A percentile compares a stretch with the other conserved stretches of the same genome.
Evolutionary conservation across 2,329 filamentous ascomycete species (phyloP).

Genomic region (Ascosphaera aggregata): DNA sequence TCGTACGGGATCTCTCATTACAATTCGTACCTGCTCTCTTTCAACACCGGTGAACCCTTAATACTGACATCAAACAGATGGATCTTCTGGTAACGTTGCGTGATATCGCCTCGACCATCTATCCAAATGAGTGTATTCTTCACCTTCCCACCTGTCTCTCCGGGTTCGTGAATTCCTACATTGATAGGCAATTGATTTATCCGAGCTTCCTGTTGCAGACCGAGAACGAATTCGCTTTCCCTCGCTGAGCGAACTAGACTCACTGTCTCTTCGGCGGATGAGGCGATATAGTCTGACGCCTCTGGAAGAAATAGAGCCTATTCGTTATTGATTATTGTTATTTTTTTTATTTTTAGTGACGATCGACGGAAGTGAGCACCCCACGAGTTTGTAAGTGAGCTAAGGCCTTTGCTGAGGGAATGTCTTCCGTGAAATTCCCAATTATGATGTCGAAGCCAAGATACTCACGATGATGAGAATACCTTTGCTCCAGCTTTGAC

Average conservation of each 20-base stretch:
- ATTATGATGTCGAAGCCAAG: too few relatives aligned
- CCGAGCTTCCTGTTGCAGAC: conserved; percentile 45
- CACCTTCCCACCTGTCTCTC: conserved; percentile 26
- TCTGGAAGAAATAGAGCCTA: conserved; percentile 77
- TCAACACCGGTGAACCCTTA: conserved; percentile 31
- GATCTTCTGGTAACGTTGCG: conserved; percentile 58
- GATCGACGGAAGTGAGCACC: too few relatives aligned
- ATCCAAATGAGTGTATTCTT: conserved; percentile 48
- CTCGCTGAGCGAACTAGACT: conserved; percentile 44
- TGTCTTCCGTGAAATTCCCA: too few relatives aligned
- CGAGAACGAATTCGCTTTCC: conserved; percentile 49
- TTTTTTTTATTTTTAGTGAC: too few relatives aligned
- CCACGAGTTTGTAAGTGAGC: too few relatives aligned
- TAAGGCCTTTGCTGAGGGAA: too few relatives aligned
- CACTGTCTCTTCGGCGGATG: conserved; percentile 41
- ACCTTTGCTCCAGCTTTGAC: conserved; percentile 58
- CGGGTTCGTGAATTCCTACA: conserved; percentile 68
- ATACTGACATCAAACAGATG: conserved; percentile 65
- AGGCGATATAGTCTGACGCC: conserved; percentile 70
- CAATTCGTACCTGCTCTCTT: conserved; percentile 29
- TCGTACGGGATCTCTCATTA: conserved; percentile 2
- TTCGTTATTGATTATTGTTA: too few relatives aligned
- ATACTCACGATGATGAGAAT: too few relatives aligned
- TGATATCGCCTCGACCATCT: conserved; percentile 32
- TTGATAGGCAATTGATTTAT: conserved; percentile 46